phyloP scores from a whole-genome alignment of 2,329 filamentous ascomycete genomes.

The Claviceps sp. region DNA sequence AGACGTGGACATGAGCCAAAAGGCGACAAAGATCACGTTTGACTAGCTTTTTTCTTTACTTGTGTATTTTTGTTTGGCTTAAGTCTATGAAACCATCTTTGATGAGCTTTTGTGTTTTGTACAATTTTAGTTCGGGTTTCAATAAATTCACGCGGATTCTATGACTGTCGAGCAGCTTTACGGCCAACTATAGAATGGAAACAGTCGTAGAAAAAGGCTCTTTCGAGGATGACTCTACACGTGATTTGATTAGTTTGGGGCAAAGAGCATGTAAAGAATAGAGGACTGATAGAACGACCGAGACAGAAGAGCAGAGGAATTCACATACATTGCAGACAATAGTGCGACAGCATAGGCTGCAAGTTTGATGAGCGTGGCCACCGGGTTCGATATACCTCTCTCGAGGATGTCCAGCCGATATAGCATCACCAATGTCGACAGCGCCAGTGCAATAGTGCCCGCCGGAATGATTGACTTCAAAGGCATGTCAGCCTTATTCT shows the following conservation, averaged over 20 bases:
- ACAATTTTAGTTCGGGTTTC: not conserved
- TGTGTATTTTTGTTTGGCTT: not conserved
- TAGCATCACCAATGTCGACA: conserved; percentile 16
- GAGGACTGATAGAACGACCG: conserved; percentile 7
- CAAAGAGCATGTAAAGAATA: conserved; percentile 10
- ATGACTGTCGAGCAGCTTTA: conserved; percentile 18
- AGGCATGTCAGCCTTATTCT: conserved; percentile 23
- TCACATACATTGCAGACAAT: conserved; percentile 45
- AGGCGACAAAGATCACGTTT: conserved; percentile 86
- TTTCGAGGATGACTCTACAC: conserved; percentile 39
- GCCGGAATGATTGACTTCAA: conserved; percentile 16
- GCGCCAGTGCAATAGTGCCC: conserved; percentile 14
- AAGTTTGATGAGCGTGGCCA: conserved; percentile 30
- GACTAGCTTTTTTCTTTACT: conserved; percentile 32
- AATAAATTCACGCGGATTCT: not conserved
- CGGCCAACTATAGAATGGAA: conserved; percentile 29
- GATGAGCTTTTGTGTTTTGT: not conserved
- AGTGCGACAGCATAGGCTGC: conserved; percentile 38
- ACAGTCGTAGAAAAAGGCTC: conserved; percentile 37
- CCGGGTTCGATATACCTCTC: conserved; percentile 13
- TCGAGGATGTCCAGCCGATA: conserved; percentile 14
- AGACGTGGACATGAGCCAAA: conserved; percentile 70
- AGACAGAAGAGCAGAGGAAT: not conserved
- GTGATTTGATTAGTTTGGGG: conserved; percentile 5
- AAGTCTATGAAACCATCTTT: not conserved